A percentile compares a stretch with the other conserved stretches of the same genome.
Conservation (phyloP, 2,329 filamentous ascomycete genomes). For the Talaromyces funiculosus region DNA sequence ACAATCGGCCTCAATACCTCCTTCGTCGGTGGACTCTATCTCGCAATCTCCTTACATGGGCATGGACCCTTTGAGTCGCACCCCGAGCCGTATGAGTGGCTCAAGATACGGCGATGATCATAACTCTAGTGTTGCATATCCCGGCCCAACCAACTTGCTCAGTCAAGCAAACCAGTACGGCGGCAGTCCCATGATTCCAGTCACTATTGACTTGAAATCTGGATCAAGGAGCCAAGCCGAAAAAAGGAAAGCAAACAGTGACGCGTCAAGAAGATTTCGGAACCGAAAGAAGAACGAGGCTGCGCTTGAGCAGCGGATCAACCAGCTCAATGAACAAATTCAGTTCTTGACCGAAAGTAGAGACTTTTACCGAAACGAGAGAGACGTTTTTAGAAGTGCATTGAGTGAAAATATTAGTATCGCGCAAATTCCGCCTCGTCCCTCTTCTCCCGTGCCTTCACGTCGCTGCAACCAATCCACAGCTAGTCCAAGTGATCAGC, state of each 20-base stretch:
- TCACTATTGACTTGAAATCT: constrained; percentile 36
- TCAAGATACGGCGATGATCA: constrained; percentile 20
- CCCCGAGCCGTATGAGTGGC: constrained; percentile 20
- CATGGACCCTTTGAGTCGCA: constrained; percentile 24
- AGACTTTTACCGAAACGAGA: constrained; percentile 36
- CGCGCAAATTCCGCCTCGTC: constrained; percentile 26
- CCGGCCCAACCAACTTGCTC: constrained; percentile 11
- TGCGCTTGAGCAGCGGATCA: constrained; percentile 35
- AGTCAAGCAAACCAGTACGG: neutral
- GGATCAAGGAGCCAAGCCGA: constrained; percentile 38
- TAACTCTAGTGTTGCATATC: constrained; percentile 3
- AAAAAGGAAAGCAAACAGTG: constrained; percentile 40
- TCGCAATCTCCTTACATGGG: constrained; percentile 21
- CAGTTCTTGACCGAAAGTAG: constrained; percentile 28
- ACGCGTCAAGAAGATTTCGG: constrained; percentile 37
- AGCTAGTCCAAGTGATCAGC: neutral
- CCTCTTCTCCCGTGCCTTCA: constrained; percentile 25
- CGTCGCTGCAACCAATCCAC: constrained; percentile 12
- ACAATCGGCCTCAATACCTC: constrained; percentile 9
- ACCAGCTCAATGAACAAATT: constrained; percentile 31
- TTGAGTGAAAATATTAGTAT: constrained; percentile 23
- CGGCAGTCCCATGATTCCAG: constrained; percentile 29
- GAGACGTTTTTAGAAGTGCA: constrained; percentile 36
- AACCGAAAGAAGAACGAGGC: constrained; percentile 38
- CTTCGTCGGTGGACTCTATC: constrained; percentile 8